Base-by-base conservation (phyloP, 257 asterid genomes). In the Fraxinus quadrangulata region DNA sequence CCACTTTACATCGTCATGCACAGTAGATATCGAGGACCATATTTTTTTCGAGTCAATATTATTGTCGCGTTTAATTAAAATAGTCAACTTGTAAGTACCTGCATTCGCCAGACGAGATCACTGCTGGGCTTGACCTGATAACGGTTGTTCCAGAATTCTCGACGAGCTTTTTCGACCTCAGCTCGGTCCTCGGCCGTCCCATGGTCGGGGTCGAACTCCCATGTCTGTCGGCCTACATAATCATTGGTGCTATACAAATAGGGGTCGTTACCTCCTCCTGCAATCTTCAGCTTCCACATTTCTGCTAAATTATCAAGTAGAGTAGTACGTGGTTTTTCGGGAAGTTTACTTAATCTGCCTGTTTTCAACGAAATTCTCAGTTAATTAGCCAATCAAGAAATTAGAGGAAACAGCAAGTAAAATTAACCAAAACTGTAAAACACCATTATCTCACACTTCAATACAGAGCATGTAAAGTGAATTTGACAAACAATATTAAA, bases 251-350 rank as follows among this genome's bases (percentile, higher is more conserved):
- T 79, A 47, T 39, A 73, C 45, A 79, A 68, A 72, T 47, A 66
- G 7, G 79, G 79, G 39, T 78, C n/a, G 69, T 73, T 49, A n/a
- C 14, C 83, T 66, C 79, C 79, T 26, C 16, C 79, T 3, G 79
- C 83, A n/a, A 67, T 74, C 74, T 79, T 79, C 54, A 79, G 79
- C 47, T 75, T 79, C 83, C 83, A 79, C 83, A 79, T 79, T 40
- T 40, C 47, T 40, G 14, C 3, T 40, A 40, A 40, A 10, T 40
- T 37, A 37, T 37, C 11, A 40, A 40, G 47, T 40, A 40, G 3
- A 40, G 47, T 40, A 40, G 13, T 10, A 40, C 3, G 47, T 54
- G 5, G 63, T 16, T 54, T 54, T 6, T 49, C 0, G 0, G 68
- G 11, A 6, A 73, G 9, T 13, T 9, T 26, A 4, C 23, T 70